These are phyloP conservation scores for Scolecobasidium constrictum DNA, from an alignment of 2,329 filamentous ascomycete genomes.

Conservation along the genomic window DNA sequence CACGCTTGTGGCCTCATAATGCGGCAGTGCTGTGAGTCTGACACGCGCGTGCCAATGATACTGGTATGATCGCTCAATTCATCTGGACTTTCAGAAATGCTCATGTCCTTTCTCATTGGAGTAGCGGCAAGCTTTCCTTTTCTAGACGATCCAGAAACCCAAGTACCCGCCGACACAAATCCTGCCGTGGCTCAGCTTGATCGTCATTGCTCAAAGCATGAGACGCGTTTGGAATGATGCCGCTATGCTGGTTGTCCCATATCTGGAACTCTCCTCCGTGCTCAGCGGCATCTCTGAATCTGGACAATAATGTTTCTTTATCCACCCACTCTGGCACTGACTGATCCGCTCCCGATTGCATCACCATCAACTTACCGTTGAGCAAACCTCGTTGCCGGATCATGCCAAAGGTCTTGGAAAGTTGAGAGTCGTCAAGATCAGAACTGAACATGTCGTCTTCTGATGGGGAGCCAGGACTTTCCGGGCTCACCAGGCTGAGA, in stretches of 20 bases:
- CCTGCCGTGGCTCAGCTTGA: slow-evolving; percentile 36
- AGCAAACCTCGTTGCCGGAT: slow-evolving; percentile 25
- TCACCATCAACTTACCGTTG: slow-evolving; percentile 42
- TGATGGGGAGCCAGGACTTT: slow-evolving; percentile 13
- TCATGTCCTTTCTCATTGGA: too few relatives aligned
- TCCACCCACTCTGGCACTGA: slow-evolving; percentile 49
- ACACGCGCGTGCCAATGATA: too few relatives aligned
- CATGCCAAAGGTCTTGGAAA: slow-evolving; percentile 54
- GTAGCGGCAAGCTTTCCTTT: too few relatives aligned
- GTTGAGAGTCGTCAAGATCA: slow-evolving; percentile 50
- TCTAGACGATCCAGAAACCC: slow-evolving; percentile 30
- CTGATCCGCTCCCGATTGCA: slow-evolving; percentile 57
- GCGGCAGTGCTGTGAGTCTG: too few relatives aligned
- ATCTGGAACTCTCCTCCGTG: slow-evolving; percentile 29
- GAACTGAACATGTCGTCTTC: slow-evolving; percentile 83
- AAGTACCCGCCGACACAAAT: slow-evolving; percentile 39
- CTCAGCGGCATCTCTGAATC: slow-evolving; percentile 41
- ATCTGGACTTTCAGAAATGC: too few relatives aligned
- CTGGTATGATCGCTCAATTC: too few relatives aligned
- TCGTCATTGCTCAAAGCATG: slow-evolving; percentile 40
- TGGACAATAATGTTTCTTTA: slow-evolving; percentile 44
- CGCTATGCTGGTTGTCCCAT: slow-evolving; percentile 36
- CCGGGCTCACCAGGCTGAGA: slow-evolving; percentile 14
- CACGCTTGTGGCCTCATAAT: background rate
- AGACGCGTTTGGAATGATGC: slow-evolving; percentile 34